Evolutionary conservation across 495 filamentous ascomycete species (phyloP).

Genomic region (Trichoderma erinaceum): DNA sequence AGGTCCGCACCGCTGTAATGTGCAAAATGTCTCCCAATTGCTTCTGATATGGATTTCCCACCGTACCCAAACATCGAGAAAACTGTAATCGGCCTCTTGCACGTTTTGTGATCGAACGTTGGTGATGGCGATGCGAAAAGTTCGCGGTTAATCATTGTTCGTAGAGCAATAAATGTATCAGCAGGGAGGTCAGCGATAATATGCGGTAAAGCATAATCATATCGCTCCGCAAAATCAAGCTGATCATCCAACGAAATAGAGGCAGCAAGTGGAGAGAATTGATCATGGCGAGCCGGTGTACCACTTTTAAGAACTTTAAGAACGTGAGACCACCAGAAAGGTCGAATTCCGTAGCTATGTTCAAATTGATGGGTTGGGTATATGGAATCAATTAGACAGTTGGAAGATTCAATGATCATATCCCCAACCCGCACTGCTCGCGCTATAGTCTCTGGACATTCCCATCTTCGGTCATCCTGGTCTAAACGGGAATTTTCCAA

Average conservation of each 20-base stretch:
- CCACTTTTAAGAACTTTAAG: not conserved
- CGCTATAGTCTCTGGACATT: not conserved
- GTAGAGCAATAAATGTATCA: not conserved
- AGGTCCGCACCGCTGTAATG: slow-evolving; percentile 62
- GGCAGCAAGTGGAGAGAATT: not conserved
- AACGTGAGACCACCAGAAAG: slow-evolving; percentile 14
- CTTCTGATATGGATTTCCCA: slow-evolving; percentile 22
- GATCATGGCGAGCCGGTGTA: not conserved
- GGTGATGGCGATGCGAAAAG: not conserved
- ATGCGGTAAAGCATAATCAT: not conserved
- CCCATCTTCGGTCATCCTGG: not conserved
- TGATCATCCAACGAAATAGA: not conserved
- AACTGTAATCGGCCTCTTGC: slow-evolving; percentile 15
- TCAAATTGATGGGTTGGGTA: slow-evolving; percentile 1
- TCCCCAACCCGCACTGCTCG: not conserved
- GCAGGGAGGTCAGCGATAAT: slow-evolving; percentile 9
- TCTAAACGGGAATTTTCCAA: slow-evolving; percentile 2
- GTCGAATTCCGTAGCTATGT: not conserved
- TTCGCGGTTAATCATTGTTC: not conserved
- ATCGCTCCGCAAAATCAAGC: not conserved
- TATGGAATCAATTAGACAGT: not conserved
- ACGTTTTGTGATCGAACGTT: not conserved
- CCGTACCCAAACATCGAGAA: not conserved
- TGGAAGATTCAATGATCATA: not conserved
- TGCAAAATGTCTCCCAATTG: slow-evolving; percentile 45